phyloP scores from a whole-genome alignment of 1,139 yeast species.

The Spencermartinsiella ligniputridi region DNA sequence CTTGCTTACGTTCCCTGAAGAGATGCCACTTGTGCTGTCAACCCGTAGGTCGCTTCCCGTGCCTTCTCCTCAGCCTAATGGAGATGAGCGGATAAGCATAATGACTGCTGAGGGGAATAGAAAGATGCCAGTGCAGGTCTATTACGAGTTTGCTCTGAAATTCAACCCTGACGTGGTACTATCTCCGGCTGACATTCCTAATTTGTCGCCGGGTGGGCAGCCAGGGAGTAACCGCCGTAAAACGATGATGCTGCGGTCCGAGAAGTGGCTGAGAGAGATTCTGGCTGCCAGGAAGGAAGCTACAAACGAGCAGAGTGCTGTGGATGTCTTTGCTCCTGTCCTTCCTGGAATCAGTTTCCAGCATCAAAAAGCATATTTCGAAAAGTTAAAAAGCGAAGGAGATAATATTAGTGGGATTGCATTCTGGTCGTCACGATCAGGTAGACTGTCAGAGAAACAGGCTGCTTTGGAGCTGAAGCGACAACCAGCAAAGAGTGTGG shows the following conservation, averaged over 20 bases:
- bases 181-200: slow-evolving; percentile 33
- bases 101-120: slow-evolving; percentile 37
- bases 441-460: slow-evolving; percentile 18
- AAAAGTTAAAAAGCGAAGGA: slow-evolving; percentile 15
- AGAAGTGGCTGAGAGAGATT: slow-evolving; percentile 31
- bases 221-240: slow-evolving; percentile 36
- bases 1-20: slow-evolving; percentile 22
- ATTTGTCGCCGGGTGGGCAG: slow-evolving; percentile 27
- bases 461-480: slow-evolving; percentile 13
- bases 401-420: slow-evolving; percentile 23
- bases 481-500: slow-evolving; percentile 9
- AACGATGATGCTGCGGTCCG: slow-evolving; percentile 35
- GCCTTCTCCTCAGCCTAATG: slow-evolving; percentile 33
- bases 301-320: slow-evolving; percentile 2
- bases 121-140: slow-evolving; percentile 27
- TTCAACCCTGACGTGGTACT: slow-evolving; percentile 31
- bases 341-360: slow-evolving; percentile 25
- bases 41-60: slow-evolving; percentile 31
- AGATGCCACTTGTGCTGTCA: slow-evolving; percentile 25
- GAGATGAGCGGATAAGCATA: slow-evolving; percentile 30
- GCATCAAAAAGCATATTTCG: slow-evolving; percentile 27
- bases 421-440: slow-evolving; percentile 19
- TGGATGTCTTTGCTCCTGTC: slow-evolving; percentile 31
- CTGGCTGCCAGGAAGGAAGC: slow-evolving; percentile 5
- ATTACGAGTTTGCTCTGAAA: slow-evolving; percentile 20